Conservation (phyloP, 495 filamentous ascomycete species). For the Endocarpon pusillum region DNA sequence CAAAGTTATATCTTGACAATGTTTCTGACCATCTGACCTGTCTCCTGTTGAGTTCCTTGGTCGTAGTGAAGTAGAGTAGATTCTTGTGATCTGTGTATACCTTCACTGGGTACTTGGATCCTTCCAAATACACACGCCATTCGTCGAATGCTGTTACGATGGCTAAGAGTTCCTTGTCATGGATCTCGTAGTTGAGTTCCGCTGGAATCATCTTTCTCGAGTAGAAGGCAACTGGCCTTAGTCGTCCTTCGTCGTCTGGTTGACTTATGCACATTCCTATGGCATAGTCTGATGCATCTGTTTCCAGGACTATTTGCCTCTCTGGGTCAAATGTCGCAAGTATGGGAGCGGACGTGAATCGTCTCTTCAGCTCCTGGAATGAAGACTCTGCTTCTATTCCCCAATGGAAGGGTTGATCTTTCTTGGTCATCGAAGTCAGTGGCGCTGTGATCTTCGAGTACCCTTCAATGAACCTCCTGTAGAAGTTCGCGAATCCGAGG, state of each 20-base stretch:
- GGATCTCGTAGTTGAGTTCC: slow-evolving; percentile 13
- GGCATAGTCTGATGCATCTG: slow-evolving; percentile 4
- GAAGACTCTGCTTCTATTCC: slow-evolving; percentile 2
- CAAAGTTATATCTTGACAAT: background rate
- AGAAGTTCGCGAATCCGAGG: slow-evolving; percentile 9
- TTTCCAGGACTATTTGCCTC: slow-evolving; percentile 7
- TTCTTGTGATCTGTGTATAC: slow-evolving; percentile 7
- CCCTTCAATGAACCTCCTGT: slow-evolving; percentile 8
- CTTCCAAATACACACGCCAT: slow-evolving; percentile 8
- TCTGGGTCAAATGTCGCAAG: slow-evolving; percentile 5
- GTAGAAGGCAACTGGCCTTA: slow-evolving; percentile 7
- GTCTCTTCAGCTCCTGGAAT: slow-evolving; percentile 7
- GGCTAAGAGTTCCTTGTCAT: slow-evolving; percentile 11
- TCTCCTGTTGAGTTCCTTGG: slow-evolving; percentile 1
- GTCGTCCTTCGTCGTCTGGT: slow-evolving; percentile 3
- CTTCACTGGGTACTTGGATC: background rate
- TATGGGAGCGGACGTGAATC: slow-evolving; percentile 4
- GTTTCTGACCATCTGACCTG: background rate
- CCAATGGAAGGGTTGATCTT: slow-evolving; percentile 6
- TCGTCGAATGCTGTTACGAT: slow-evolving; percentile 5
- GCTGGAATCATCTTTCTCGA: slow-evolving; percentile 5
- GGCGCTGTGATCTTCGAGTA: slow-evolving; percentile 4
- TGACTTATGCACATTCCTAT: slow-evolving; percentile 7
- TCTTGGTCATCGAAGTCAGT: slow-evolving; percentile 6
- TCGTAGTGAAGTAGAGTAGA: slow-evolving; percentile 4